These are phyloP conservation scores for Fusarium piperis DNA, from an alignment of 2,329 filamentous ascomycete species.

Conservation along the genomic window DNA sequence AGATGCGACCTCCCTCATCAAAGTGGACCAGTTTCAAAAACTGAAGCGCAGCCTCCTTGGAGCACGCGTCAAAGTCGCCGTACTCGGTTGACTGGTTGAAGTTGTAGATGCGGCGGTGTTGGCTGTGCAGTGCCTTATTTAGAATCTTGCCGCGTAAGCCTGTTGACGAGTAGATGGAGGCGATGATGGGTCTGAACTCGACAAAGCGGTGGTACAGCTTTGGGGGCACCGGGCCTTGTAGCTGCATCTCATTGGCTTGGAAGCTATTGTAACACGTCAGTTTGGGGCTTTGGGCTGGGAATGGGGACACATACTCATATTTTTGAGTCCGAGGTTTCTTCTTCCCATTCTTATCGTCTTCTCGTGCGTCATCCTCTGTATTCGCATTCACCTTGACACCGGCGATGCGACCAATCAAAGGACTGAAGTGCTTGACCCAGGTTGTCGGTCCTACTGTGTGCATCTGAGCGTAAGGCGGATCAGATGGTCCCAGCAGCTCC, in stretches of 20 bases:
- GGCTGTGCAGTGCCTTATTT: conserved; percentile 87
- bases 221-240: conserved; percentile 82
- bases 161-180: conserved; percentile 83
- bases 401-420: conserved; percentile 84
- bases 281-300: neutral
- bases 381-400: conserved; percentile 75
- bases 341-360: conserved; percentile 33
- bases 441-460: conserved; percentile 82
- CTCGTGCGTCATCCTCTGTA: conserved; percentile 56
- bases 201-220: conserved; percentile 91
- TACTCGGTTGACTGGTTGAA: conserved; percentile 81
- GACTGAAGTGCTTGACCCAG: conserved; percentile 88
- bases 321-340: conserved; percentile 69
- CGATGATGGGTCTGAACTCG: conserved; percentile 90
- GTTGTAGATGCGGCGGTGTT: conserved; percentile 90
- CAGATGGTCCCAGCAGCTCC: conserved; percentile 79
- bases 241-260: conserved; percentile 90
- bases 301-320: conserved; percentile 73
- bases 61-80: conserved; percentile 73
- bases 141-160: conserved; percentile 83
- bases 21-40: conserved; percentile 89
- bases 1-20: conserved; percentile 85
- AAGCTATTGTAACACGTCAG: conserved; percentile 66
- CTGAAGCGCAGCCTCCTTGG: conserved; percentile 75
- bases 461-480: conserved; percentile 72